Base-by-base conservation (phyloP, 2,329 filamentous ascomycete species). In the Curvularia spicifera region DNA sequence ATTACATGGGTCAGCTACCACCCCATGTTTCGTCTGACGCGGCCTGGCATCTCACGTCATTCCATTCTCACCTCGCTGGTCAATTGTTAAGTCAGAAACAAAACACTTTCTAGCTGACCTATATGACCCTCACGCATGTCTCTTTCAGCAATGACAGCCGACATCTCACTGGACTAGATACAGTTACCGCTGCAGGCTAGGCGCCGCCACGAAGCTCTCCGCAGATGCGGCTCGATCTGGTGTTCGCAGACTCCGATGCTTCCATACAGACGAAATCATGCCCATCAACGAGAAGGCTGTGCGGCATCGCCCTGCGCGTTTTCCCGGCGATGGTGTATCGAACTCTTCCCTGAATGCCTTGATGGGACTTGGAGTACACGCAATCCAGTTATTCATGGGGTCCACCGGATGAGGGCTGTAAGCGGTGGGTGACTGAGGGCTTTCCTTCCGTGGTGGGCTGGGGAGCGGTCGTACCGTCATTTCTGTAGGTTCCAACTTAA, bases 321-420 rank as follows among this genome's bases (percentile, higher is more conserved):
- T 62, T 12, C 26, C 51, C 18, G 67, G 46, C 22, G 65, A 67
- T 8, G 70, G 69, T 20, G 70, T 71, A 3, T 59, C 53, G 12
- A 69, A 64, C 1, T 58, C 59, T 6, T 70, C 66, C 26, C 66
- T 61, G 2, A 65, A 26, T 2, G 64, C 67, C 28, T 68, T 67
- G 31, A 68, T 64, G 1, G 71, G 72, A 49, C 73, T 75, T 2
- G 71, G 72, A 5, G 69, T 72, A 33, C 59, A 64, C 29, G 63
- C 52, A 15, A 60, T 53, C 71, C 73, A 74, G 7, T 72, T 67
- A 22, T 70, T 65, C 1, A 68, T 31, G 1, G 66, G 61, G 47
- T 69, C 72, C 40, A 62, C 67, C 24, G 67, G 68, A 48, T 72
- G 65, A 1, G 65, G 67, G 13, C 58, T 57, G 51, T 73, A 70